Evolutionary conservation across 75 land plant genomes (phyloP).

Genomic region (Sequoia sempervirens): DNA sequence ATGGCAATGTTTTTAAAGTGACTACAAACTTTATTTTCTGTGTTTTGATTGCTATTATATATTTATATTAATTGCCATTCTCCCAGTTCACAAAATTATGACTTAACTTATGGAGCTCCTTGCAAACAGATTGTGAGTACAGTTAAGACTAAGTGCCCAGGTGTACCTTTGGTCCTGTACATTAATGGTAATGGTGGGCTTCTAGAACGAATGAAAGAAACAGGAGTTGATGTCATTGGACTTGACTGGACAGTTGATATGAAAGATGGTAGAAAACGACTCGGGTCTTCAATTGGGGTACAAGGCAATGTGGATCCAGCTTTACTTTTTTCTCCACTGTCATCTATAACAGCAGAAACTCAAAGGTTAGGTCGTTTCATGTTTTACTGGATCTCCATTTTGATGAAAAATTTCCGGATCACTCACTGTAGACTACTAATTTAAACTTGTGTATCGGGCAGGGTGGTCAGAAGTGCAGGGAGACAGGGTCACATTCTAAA

Average conservation of each 20-base stretch:
- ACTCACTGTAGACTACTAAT: not conserved
- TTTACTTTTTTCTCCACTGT: slow-evolving; percentile 69
- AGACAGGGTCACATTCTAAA: slow-evolving; percentile 84
- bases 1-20: not conserved
- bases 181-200: slow-evolving; percentile 97
- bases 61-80: not conserved
- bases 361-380: slow-evolving; percentile 43
- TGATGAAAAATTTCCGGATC: not conserved
- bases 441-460: slow-evolving; percentile 13
- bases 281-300: slow-evolving; percentile 68
- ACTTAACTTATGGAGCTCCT: not conserved
- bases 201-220: slow-evolving; percentile 84
- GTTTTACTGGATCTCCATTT: not conserved
- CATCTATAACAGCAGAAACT: slow-evolving; percentile 72
- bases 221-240: slow-evolving; percentile 97
- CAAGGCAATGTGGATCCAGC: slow-evolving; percentile 99
- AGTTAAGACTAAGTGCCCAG: slow-evolving; percentile 65
- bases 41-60: not conserved
- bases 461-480: slow-evolving; percentile 93
- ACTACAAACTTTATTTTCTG: slow-evolving; percentile 3
- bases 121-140: slow-evolving; percentile 57
- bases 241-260: slow-evolving; percentile 99
- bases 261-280: slow-evolving; percentile 84
- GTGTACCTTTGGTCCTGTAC: slow-evolving; percentile 88
- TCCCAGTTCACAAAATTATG: not conserved